Evolutionary conservation across 495 filamentous ascomycete genomes (phyloP).

Genomic region (Pyronema omphalodes): DNA sequence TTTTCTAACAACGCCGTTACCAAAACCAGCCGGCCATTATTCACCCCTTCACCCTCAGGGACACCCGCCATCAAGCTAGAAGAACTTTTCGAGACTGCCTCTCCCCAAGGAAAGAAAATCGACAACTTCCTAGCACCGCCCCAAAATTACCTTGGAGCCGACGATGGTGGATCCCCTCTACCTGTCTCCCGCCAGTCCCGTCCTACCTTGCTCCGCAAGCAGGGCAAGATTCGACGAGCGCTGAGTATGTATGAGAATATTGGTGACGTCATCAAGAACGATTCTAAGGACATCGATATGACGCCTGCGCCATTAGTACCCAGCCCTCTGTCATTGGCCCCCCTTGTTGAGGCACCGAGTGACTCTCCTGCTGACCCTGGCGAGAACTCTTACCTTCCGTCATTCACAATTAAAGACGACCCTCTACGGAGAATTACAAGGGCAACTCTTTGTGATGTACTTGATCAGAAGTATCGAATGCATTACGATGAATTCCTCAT

Average conservation of each 20-base stretch:
- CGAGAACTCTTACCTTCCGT: slow-evolving; percentile 57
- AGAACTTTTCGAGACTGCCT: slow-evolving; percentile 18
- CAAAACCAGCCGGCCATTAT: slow-evolving; percentile 11
- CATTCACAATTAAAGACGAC: slow-evolving; percentile 64
- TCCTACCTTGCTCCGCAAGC: slow-evolving; percentile 38
- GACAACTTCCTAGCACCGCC: slow-evolving; percentile 30
- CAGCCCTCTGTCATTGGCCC: slow-evolving; percentile 56
- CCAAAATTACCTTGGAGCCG: slow-evolving; percentile 40
- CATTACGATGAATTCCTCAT: slow-evolving; percentile 60
- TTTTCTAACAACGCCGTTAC: slow-evolving; percentile 9
- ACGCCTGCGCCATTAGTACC: slow-evolving; percentile 31
- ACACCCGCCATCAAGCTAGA: slow-evolving; percentile 19
- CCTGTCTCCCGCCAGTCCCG: slow-evolving; percentile 43
- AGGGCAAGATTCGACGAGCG: slow-evolving; percentile 76
- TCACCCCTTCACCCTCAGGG: neutral
- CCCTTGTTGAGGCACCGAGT: slow-evolving; percentile 35
- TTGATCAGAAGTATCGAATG: slow-evolving; percentile 65
- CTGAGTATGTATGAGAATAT: slow-evolving; percentile 95
- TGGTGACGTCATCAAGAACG: slow-evolving; percentile 60
- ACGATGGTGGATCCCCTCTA: slow-evolving; percentile 51
- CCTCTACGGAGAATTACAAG: slow-evolving; percentile 76
- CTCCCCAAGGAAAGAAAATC: slow-evolving; percentile 16
- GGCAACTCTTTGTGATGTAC: slow-evolving; percentile 59
- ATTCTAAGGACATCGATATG: slow-evolving; percentile 39
- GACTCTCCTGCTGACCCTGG: slow-evolving; percentile 21